Evolutionary conservation across 352 stramenopile genomes (phyloP), one percentile per base, ranked within the genome.

Genomic region (Halophytophthora polymorphica): DNA sequence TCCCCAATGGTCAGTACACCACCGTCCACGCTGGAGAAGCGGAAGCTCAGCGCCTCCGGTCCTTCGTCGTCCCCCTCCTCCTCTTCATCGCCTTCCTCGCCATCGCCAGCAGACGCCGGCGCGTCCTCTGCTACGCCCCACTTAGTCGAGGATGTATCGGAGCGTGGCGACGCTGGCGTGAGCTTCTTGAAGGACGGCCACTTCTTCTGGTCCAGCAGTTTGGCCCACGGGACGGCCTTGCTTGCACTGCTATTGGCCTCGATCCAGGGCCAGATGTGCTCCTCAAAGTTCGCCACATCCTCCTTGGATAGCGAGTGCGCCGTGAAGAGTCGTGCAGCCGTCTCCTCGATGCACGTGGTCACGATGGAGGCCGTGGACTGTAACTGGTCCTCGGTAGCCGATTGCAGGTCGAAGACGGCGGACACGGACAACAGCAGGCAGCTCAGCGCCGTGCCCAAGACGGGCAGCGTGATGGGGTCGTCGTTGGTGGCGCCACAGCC

Each of bases 1-100:
- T 87, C 73, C 1, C 75, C 71, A 35, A 94, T 79, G 2, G 41
- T 73, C 8, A 92, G 34, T 4, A 77, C 54, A 0, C 80, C 76
- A 2, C 78, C 80, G 37, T 91, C 80, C 17, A 81, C 72, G 35
- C 63, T 70, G 5, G 80, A 88, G 45, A 93, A 91, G 2, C 69
- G 77, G 45, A 93, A 89, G 34, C 55, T 80, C 21, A 93, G 45
- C 15, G 61, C 60, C 7, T 66, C 53, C 6, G 61, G 45, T 0
- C 58, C 50, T 13, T 56, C 55, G 19, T 71, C 63, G 0, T 62
- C 41, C 3, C 37, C 51, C 19, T 53, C 45, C 3, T 70, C 56
- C 0, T 19, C 57, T 10, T 73, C 64, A 1, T 70, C 63, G 11
- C 28, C 37, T 11, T 60, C 52, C 1, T 15, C 45, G 10, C 61